phyloP scores from a whole-genome alignment of 2,329 filamentous ascomycete genomes.

The Verticillium tricorpus region DNA sequence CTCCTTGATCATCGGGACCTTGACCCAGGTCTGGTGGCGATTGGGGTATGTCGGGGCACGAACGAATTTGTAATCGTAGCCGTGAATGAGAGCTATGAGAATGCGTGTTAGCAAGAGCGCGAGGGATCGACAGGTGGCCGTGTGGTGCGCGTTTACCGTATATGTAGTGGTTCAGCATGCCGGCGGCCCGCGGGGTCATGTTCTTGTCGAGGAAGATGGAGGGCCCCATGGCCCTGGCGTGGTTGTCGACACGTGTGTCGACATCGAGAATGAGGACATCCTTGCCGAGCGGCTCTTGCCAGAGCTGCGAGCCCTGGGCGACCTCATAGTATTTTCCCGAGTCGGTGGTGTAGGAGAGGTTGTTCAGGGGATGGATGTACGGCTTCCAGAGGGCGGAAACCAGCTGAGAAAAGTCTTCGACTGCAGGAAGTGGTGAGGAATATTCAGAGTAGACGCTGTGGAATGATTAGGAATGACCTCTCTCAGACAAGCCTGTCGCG shows the following conservation, averaged over 20 bases:
- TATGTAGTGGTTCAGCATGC: conserved; percentile 32
- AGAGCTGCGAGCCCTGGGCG: not conserved
- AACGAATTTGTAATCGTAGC: conserved; percentile 44
- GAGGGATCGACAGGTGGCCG: not conserved
- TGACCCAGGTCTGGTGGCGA: conserved; percentile 41
- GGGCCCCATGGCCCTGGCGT: not conserved
- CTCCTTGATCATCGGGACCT: conserved; percentile 32
- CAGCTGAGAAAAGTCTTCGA: not conserved
- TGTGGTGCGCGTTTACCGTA: conserved; percentile 20
- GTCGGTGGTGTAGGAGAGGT: not conserved
- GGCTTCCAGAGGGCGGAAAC: conserved; percentile 2
- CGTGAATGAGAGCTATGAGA: conserved; percentile 35
- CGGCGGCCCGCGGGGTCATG: conserved; percentile 9
- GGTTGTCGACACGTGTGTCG: conserved; percentile 6
- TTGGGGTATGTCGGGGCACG: conserved; percentile 33
- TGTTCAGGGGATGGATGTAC: not conserved
- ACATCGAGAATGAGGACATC: conserved; percentile 8
- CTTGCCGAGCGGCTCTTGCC: conserved; percentile 4
- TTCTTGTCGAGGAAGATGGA: conserved; percentile 6
- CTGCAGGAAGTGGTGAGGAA: not conserved
- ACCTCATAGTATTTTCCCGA: not conserved
- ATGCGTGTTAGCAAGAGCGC: not conserved
- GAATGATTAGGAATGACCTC: not conserved
- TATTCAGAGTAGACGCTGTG: not conserved
- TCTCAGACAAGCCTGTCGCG: no score